phyloP scores from a whole-genome alignment of 805 yeast species.

The Danielozyma ontarioensis region DNA sequence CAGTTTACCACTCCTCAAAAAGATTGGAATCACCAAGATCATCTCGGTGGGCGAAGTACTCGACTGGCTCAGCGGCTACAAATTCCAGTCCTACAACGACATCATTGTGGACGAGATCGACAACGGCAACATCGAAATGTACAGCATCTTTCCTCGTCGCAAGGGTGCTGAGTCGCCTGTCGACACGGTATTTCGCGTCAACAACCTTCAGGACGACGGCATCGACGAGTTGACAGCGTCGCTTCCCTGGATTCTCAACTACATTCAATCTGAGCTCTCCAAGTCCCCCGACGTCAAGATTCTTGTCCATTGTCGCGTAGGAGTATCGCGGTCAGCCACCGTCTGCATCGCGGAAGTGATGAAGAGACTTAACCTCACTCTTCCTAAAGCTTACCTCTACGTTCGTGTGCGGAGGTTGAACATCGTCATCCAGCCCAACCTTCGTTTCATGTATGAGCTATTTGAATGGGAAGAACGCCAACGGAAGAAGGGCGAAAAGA shows the following conservation, averaged over 20 bases:
- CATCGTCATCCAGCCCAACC: conserved; percentile 90
- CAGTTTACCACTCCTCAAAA: conserved; percentile 54
- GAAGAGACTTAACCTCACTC: conserved; percentile 60
- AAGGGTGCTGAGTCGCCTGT: conserved; percentile 16
- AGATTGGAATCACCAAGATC: conserved; percentile 65
- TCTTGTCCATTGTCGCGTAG: conserved; percentile 90
- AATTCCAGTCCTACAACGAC: conserved; percentile 21
- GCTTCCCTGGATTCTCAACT: conserved; percentile 58
- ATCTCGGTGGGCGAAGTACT: conserved; percentile 83
- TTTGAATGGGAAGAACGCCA: conserved; percentile 44
- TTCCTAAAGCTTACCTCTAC: conserved; percentile 77
- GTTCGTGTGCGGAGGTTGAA: conserved; percentile 89
- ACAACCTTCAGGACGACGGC: conserved; percentile 86
- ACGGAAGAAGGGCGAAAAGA: conserved; percentile 1
- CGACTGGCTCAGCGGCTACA: conserved; percentile 49
- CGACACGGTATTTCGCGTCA: conserved; percentile 53
- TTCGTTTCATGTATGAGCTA: conserved; percentile 86
- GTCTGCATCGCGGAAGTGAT: conserved; percentile 94
- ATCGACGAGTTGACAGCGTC: conserved; percentile 67
- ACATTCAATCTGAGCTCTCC: conserved; percentile 43
- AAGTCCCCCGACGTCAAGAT: conserved; percentile 13
- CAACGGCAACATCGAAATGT: conserved; percentile 28
- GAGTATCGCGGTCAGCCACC: conserved; percentile 92
- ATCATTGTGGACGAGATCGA: conserved; percentile 17
- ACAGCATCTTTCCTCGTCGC: conserved; percentile 16